Conservation (phyloP, 495 filamentous ascomycete species). For the Wilcoxina mikolae region DNA sequence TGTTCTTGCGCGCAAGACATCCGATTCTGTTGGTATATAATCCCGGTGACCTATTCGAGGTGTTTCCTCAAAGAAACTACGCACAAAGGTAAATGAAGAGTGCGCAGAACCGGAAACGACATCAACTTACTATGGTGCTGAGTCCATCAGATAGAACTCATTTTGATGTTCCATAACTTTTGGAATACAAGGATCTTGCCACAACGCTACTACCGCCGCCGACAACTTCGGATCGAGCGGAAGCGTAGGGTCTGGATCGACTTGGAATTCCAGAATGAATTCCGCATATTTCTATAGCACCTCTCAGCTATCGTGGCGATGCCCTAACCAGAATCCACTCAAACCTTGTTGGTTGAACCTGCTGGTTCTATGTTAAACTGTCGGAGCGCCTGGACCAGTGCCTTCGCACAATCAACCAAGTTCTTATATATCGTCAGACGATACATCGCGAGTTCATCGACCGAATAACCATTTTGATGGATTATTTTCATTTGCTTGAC, state of each 20-base stretch:
- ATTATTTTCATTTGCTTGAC: constrained; percentile 99
- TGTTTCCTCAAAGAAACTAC: constrained; percentile 89
- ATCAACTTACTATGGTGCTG: constrained; percentile 77
- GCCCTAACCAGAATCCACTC: constrained; percentile 1
- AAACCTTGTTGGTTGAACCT: constrained; percentile 45
- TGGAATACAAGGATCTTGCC: constrained; percentile 76
- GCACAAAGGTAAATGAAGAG: background rate
- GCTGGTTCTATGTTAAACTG: constrained; percentile 71
- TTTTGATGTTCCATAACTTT: constrained; percentile 81
- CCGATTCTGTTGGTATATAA: constrained; percentile 81
- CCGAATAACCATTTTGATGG: constrained; percentile 88
- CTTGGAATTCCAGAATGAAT: constrained; percentile 70
- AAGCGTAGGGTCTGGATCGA: constrained; percentile 76
- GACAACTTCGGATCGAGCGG: constrained; percentile 65
- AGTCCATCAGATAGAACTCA: constrained; percentile 99
- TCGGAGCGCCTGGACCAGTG: constrained; percentile 72
- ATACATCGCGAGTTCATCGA: constrained; percentile 82
- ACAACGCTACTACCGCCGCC: constrained; percentile 67
- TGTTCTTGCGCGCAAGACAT: constrained; percentile 85
- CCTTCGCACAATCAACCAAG: constrained; percentile 86
- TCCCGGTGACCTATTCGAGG: constrained; percentile 67
- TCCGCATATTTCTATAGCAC: constrained; percentile 47
- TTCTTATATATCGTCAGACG: constrained; percentile 96
- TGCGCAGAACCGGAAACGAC: background rate
- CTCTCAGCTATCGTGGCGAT: background rate